phyloP scores from a whole-genome alignment of 164 flowering plant genomes.

The Sextonia rubra region DNA sequence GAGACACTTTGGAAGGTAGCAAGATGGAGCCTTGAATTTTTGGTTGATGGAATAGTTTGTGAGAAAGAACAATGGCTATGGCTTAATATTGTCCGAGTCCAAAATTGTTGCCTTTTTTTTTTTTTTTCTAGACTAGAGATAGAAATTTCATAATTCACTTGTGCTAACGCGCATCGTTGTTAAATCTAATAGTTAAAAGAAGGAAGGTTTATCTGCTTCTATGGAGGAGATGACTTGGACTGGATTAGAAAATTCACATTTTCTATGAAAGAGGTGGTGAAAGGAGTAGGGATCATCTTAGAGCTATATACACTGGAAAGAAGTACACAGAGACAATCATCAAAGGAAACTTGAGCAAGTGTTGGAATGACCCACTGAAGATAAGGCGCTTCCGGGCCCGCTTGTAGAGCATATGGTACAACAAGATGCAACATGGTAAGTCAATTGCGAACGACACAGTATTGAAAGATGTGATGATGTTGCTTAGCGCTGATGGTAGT shows the following conservation, averaged over 20 bases:
- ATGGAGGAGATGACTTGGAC: conserved; percentile 42
- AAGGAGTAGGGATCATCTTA: conserved; percentile 12
- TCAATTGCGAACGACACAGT: conserved; percentile 31
- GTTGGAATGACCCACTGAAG: conserved; percentile 18
- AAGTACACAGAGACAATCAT: conserved; percentile 14
- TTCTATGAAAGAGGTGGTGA: conserved; percentile 12
- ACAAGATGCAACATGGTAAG: conserved; percentile 38
- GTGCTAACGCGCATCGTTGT: neutral
- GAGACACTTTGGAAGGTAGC: conserved; percentile 27
- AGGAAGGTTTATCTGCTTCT: conserved; percentile 28
- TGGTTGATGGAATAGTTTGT: conserved; percentile 29
- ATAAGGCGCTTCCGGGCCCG: no score
- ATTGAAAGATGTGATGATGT: conserved; percentile 45
- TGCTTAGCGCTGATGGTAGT: conserved; percentile 49
- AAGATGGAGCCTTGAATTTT: conserved; percentile 30
- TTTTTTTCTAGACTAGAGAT: neutral
- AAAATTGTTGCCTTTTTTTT: no score
- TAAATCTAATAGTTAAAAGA: conserved; percentile 19
- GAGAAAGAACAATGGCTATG: conserved; percentile 28
- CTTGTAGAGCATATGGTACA: conserved; percentile 64
- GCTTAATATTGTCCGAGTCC: neutral
- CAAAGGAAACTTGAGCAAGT: conserved; percentile 23
- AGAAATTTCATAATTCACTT: neutral
- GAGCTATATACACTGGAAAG: conserved; percentile 44
- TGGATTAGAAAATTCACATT: conserved; percentile 37